Percentiles rank a stretch among this genome's conserved stretches.
phyloP scores from a whole-genome alignment of 2,329 filamentous ascomycete species.

The Fusarium algeriense region DNA sequence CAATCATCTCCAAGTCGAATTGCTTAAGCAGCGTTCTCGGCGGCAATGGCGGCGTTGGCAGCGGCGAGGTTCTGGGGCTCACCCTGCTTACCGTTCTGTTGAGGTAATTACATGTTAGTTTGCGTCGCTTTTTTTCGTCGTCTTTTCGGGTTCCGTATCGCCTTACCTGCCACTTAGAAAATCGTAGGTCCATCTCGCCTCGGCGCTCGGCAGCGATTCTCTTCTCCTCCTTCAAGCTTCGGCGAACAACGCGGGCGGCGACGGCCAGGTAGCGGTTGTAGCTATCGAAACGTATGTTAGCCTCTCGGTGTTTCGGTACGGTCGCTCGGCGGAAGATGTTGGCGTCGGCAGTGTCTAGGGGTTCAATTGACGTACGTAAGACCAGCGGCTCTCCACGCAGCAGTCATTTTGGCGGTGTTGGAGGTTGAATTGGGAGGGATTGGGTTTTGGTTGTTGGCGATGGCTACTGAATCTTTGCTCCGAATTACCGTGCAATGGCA shows the following conservation, averaged over 20 bases:
- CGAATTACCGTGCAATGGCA: conserved; percentile 48
- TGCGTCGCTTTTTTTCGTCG: conserved; percentile 1
- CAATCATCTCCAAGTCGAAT: conserved; percentile 35
- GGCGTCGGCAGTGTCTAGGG: conserved; percentile 19
- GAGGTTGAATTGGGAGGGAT: conserved; percentile 47
- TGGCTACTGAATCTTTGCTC: conserved; percentile 54
- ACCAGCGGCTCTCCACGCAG: conserved; percentile 98
- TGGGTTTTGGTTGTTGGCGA: conserved; percentile 50
- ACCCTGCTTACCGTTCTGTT: conserved; percentile 95
- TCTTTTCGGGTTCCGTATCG: conserved; percentile 11
- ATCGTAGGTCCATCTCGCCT: conserved; percentile 88
- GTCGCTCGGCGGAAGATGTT: conserved; percentile 16
- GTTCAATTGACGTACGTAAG: conserved; percentile 79
- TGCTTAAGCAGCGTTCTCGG: conserved; percentile 55
- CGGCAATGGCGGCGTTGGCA: conserved; percentile 61
- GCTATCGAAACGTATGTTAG: conserved; percentile 66
- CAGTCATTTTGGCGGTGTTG: conserved; percentile 82
- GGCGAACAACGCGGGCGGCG: conserved; percentile 93
- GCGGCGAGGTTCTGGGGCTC: conserved; percentile 79
- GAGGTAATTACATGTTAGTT: conserved; percentile 52
- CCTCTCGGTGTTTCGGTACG: conserved; percentile 42
- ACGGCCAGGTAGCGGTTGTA: conserved; percentile 99
- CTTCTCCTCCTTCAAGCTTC: conserved; percentile 96
- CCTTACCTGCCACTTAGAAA: conserved; percentile 92
- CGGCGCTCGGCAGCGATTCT: conserved; percentile 88